Percentiles rank a stretch among this genome's conserved stretches.
These are phyloP conservation scores for Thelonectria blattea DNA, from an alignment of 2,329 filamentous ascomycete genomes.

Conservation along the genomic window DNA sequence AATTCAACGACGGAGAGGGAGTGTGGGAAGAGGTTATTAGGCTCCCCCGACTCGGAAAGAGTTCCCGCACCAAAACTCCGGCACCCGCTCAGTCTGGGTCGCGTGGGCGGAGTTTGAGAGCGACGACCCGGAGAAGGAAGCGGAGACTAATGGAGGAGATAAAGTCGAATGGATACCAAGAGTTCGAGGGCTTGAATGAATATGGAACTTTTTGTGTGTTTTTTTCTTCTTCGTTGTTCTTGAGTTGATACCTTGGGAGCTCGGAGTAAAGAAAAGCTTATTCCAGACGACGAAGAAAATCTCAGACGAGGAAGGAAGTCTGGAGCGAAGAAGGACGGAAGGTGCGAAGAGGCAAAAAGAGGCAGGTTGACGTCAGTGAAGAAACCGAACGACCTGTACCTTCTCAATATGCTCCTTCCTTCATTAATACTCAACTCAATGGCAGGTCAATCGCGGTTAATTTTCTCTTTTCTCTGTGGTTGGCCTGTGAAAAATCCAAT, in stretches of 20 bases:
- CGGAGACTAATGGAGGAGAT: constrained; percentile 1
- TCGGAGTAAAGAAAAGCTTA: too few relatives aligned
- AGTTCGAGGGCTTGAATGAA: too few relatives aligned
- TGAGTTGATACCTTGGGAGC: too few relatives aligned
- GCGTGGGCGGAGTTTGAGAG: constrained; percentile 13
- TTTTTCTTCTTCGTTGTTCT: too few relatives aligned
- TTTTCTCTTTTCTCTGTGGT: constrained; percentile 9
- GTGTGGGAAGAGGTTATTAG: neutral
- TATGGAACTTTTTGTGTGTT: neutral
- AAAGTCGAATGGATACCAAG: neutral
- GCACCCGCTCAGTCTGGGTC: constrained; percentile 9
- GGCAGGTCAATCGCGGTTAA: neutral
- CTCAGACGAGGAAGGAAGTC: too few relatives aligned
- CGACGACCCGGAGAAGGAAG: constrained; percentile 33
- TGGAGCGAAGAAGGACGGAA: too few relatives aligned
- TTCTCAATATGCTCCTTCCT: neutral
- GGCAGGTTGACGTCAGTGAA: too few relatives aligned
- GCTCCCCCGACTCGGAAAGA: neutral
- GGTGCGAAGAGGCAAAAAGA: too few relatives aligned
- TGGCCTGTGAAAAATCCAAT: neutral
- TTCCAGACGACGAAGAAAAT: too few relatives aligned
- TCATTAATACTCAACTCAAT: neutral
- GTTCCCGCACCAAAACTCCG: neutral
- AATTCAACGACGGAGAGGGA: neutral
- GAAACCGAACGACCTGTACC: too few relatives aligned